Evolutionary conservation across 345 rosid genomes (phyloP).

Genomic region (Brassica juncea): DNA sequence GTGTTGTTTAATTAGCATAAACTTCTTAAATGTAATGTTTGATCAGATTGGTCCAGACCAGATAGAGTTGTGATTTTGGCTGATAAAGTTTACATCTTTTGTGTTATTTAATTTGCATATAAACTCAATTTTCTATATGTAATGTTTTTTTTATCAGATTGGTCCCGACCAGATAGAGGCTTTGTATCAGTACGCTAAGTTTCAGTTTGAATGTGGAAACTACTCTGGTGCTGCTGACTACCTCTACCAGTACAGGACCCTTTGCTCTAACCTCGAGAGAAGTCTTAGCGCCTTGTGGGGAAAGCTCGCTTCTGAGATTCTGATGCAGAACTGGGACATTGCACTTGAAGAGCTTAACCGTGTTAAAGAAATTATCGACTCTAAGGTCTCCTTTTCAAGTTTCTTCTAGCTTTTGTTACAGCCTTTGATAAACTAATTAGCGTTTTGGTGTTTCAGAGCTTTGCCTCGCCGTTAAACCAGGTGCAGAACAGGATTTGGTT

Average conservation of each 20-base stretch:
- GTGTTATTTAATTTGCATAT: neutral
- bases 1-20: neutral
- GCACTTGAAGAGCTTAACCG: conserved; percentile 95
- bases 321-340: conserved; percentile 97
- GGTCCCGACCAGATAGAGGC: conserved; percentile 98
- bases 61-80: conserved; percentile 40
- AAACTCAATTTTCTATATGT: neutral
- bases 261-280: conserved; percentile 87
- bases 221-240: conserved; percentile 99
- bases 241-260: conserved; percentile 83
- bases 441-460: conserved; percentile 51
- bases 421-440: conserved; percentile 6
- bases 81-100: neutral
- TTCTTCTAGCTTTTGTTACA: neutral
- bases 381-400: conserved; percentile 60
- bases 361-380: conserved; percentile 87
- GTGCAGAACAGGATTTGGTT: conserved; percentile 93
- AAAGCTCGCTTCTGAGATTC: conserved; percentile 90
- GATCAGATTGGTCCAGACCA: neutral
- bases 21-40: neutral
- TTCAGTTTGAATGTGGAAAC: conserved; percentile 99
- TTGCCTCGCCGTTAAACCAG: conserved; percentile 84
- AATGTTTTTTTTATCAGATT: conserved; percentile 53
- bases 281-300: conserved; percentile 94
- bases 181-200: conserved; percentile 91